Conservation (phyloP, 371 early-diverging fungal genomes). For the Blakeslea trispora region DNA sequence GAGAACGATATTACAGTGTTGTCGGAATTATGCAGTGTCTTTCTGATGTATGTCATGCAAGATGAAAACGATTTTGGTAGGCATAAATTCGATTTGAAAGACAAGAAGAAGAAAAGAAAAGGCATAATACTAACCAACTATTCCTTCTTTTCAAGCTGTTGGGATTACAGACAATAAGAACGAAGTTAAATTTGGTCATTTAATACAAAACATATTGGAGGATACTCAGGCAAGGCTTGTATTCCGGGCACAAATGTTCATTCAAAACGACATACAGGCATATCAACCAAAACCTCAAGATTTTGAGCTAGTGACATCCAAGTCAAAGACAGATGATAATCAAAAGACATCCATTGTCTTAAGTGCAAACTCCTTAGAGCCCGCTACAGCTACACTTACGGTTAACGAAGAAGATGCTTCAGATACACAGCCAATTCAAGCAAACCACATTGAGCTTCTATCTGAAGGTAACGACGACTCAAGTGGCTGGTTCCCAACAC, state of each 20-base stretch:
- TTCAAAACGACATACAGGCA: slow-evolving; percentile 75
- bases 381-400: slow-evolving; percentile 32
- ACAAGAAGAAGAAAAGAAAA: neutral
- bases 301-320: slow-evolving; percentile 36
- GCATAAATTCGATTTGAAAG: neutral
- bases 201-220: slow-evolving; percentile 75
- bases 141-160: neutral
- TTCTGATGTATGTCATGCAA: slow-evolving; percentile 65
- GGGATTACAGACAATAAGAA: slow-evolving; percentile 38
- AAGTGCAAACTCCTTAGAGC: slow-evolving; percentile 5
- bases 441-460: slow-evolving; percentile 28
- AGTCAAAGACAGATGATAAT: slow-evolving; percentile 1
- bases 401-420: slow-evolving; percentile 38
- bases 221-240: slow-evolving; percentile 85
- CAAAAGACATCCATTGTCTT: slow-evolving; percentile 28
- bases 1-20: slow-evolving; percentile 76
- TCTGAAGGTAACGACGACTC: slow-evolving; percentile 40
- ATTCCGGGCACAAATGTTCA: slow-evolving; percentile 83
- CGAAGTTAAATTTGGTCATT: slow-evolving; percentile 62
- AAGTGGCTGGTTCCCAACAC: slow-evolving; percentile 80
- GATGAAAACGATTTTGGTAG: slow-evolving; percentile 39
- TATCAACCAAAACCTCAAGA: slow-evolving; percentile 74
- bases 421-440: slow-evolving; percentile 35
- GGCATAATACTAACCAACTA: neutral
- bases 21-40: slow-evolving; percentile 80